Conservation (phyloP, 441 rosid species). For the Pelargonium exstipulatum region DNA sequence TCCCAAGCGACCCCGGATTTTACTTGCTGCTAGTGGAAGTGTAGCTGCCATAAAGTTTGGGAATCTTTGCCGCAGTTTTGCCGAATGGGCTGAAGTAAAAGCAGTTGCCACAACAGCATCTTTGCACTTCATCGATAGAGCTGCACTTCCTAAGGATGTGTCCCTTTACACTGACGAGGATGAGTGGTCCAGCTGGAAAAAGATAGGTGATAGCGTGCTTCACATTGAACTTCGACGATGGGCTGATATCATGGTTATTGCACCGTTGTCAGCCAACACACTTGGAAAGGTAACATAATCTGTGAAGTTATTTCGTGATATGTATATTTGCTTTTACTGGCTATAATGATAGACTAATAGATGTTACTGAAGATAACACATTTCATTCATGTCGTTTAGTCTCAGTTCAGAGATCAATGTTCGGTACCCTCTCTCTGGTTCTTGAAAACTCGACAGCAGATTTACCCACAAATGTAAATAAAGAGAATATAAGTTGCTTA, state of each 20-base stretch:
- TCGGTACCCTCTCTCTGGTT: not conserved
- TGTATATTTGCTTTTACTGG: not conserved
- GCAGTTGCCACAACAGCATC: conserved; percentile 70
- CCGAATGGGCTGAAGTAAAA: conserved; percentile 78
- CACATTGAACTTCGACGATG: conserved; percentile 77
- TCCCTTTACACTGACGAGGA: conserved; percentile 63
- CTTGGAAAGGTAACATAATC: conserved; percentile 58
- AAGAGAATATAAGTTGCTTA: not conserved
- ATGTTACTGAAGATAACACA: not conserved
- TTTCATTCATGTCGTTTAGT: not conserved
- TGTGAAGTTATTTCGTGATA: not conserved
- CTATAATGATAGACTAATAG: no score
- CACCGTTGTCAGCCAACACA: conserved; percentile 80
- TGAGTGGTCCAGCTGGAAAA: conserved; percentile 73
- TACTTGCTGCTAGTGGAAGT: conserved; percentile 83
- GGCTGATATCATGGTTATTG: conserved; percentile 86
- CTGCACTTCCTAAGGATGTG: conserved; percentile 58
- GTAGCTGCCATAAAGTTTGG: conserved; percentile 88
- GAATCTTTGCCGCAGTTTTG: conserved; percentile 66
- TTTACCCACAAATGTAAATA: not conserved
- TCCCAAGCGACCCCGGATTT: conserved; percentile 50
- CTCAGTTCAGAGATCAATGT: not conserved
- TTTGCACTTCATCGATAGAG: conserved; percentile 60
- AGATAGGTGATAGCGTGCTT: conserved; percentile 68
- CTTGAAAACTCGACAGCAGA: not conserved